Evolutionary conservation across 805 yeast species (phyloP), one percentile per base, ranked within the genome.

Genomic region (Lachancea kluyveri): DNA sequence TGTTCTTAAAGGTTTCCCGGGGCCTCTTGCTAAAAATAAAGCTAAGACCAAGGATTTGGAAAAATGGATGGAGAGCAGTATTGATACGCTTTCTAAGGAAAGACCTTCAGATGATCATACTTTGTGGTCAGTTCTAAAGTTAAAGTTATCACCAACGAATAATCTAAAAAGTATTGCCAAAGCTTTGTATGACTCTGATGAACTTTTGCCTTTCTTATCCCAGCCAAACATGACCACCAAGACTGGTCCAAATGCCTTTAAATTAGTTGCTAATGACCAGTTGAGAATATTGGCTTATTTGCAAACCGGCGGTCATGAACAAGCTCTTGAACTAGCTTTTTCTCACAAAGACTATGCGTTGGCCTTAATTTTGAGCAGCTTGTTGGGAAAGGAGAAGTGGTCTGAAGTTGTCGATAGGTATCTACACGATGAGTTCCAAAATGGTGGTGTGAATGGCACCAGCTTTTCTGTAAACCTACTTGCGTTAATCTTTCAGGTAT

Each of bases 301-400:
- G 23, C 77, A 75, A 42, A 56, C 61, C 4, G 96, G 96, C 1
- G 67, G 78, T 35, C 71, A 77, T 15, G 74, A 71, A 9, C 70
- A 66, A 4, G 96, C 95, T 0, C 57, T 87, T 28, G 64, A 68
- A 15, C 60, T 66, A 33, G 77, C 92, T 1, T 52, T 87, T 12
- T 63, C 69, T 2, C 70, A 73, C 32, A 70, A 74, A 7, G 83
- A 84, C 42, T 88, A 84, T 80, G 77, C 90, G 0, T 64, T 87
- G 54, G 81, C 95, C 0, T 57, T 90, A 33, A 52, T 86, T 18
- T 62, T 88, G 30, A 77, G 94, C 1, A 70, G 78, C 38, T 54
- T 84, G 11, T 60, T 75, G 17, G 80, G 92, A 3, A 70, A 72
- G 13, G 77, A 74, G 3, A 64, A 66, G 22, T 79, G 82, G 72